Conservation (phyloP, 2,329 filamentous ascomycete species). For the Sclerotinia spermophila region DNA sequence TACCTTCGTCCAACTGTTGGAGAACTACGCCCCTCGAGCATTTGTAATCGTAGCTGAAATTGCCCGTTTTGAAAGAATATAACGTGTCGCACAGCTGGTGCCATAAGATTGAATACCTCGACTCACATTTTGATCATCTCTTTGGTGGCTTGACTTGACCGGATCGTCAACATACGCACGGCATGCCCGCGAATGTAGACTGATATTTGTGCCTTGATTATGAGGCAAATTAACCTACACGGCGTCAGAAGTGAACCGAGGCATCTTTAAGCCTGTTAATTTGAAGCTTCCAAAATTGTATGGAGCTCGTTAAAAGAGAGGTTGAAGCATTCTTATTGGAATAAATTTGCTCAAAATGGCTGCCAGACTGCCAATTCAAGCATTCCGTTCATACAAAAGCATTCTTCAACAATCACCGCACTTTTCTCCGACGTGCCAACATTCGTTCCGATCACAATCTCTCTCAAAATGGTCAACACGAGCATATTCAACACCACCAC, state of each 20-base stretch:
- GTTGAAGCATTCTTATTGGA: neutral
- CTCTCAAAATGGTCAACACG: neutral
- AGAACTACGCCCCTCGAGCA: neutral
- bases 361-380: neutral
- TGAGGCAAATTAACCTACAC: neutral
- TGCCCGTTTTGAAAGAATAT: neutral
- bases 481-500: conserved; percentile 15
- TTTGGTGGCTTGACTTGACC: neutral
- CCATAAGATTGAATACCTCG: too few species aligned
- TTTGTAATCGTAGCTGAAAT: neutral
- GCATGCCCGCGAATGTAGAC: neutral
- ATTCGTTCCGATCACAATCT: neutral
- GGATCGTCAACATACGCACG: neutral
- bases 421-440: neutral
- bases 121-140: neutral
- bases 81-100: neutral
- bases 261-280: neutral
- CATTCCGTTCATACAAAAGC: neutral
- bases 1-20: neutral
- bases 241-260: neutral
- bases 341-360: neutral
- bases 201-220: neutral
- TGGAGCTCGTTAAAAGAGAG: neutral
- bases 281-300: neutral
- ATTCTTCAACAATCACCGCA: neutral